A percentile compares a stretch with the other conserved stretches of the same genome.
Evolutionary conservation across 2,329 filamentous ascomycete genomes (phyloP).

Genomic region (Hymenoscyphus occultus): DNA sequence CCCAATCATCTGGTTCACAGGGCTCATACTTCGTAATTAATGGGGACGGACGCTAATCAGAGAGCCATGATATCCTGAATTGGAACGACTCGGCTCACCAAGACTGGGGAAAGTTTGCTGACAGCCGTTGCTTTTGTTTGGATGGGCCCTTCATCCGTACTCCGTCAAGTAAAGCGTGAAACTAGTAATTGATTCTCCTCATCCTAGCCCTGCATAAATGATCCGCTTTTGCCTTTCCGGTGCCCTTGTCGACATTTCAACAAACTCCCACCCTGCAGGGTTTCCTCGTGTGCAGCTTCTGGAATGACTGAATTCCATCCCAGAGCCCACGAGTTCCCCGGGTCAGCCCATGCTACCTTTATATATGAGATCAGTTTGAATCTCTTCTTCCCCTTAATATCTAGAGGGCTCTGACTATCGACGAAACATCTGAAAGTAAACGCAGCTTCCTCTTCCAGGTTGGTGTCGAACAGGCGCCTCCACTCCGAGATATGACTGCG

Average conservation of each 20-base stretch:
- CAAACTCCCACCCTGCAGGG: constrained; percentile 22
- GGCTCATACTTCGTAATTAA: constrained; percentile 5
- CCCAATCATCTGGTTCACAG: constrained; percentile 11
- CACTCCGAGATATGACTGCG: background rate
- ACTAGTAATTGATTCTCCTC: constrained; percentile 14
- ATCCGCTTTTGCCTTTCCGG: constrained; percentile 14
- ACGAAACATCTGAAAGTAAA: constrained; percentile 6
- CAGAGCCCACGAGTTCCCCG: constrained; percentile 28
- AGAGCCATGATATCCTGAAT: background rate
- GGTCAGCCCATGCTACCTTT: constrained; percentile 14
- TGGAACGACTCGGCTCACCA: background rate
- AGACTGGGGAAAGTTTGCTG: constrained; percentile 8
- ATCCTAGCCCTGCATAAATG: constrained; percentile 23
- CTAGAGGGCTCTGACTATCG: constrained; percentile 1
- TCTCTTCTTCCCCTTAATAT: constrained; percentile 5
- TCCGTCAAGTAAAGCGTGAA: constrained; percentile 13
- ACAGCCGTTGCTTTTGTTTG: constrained; percentile 18
- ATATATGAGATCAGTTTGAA: background rate
- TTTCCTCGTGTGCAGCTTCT: constrained; percentile 21
- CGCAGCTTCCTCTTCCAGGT: background rate
- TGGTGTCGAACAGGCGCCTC: background rate
- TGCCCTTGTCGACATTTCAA: constrained; percentile 20
- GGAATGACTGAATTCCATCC: constrained; percentile 25
- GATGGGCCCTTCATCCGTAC: constrained; percentile 16
- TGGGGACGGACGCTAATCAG: background rate